Conservation (phyloP, 805 yeast species). For the Candida caryicola region DNA sequence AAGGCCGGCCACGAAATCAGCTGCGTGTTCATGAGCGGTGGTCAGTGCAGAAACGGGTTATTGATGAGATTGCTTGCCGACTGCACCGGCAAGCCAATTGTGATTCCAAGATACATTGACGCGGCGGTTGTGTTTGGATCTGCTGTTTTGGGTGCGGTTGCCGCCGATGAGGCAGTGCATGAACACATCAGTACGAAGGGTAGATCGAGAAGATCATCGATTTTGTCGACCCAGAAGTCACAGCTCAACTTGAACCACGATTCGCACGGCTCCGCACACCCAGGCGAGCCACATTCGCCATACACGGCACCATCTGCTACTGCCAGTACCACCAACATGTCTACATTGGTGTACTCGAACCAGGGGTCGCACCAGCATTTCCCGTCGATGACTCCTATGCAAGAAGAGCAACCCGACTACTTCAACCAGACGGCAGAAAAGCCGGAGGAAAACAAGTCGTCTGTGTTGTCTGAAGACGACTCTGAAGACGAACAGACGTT, state of each 20-base stretch:
- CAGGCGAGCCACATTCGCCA: conserved; percentile 52
- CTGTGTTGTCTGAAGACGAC: conserved; percentile 20
- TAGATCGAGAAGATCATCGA: conserved; percentile 34
- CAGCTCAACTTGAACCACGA: conserved; percentile 25
- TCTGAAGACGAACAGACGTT: conserved; percentile 50
- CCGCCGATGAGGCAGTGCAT: conserved; percentile 62
- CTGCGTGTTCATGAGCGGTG: conserved; percentile 88
- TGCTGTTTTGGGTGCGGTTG: conserved; percentile 92
- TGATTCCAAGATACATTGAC: conserved; percentile 92
- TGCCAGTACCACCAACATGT: conserved; percentile 57
- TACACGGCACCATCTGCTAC: conserved; percentile 83
- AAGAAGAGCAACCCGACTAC: conserved; percentile 38
- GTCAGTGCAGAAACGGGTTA: conserved; percentile 91
- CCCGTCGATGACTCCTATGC: conserved; percentile 37
- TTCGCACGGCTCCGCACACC: conserved; percentile 7
- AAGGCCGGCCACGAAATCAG: conserved; percentile 72
- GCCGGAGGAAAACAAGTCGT: conserved; percentile 1
- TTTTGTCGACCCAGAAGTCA: conserved; percentile 29
- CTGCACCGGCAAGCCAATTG: conserved; percentile 86
- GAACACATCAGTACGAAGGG: conserved; percentile 34
- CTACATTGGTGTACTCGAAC: conserved; percentile 44
- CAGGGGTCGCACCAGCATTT: conserved; percentile 29
- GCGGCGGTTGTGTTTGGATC: conserved; percentile 97
- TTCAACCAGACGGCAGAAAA: conserved; percentile 30
- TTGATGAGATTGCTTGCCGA: conserved; percentile 89